A percentile compares a stretch with the other conserved stretches of the same genome.
Evolutionary conservation across 2,329 filamentous ascomycete species (phyloP).

Genomic region (Plectosphaerella plurivora): DNA sequence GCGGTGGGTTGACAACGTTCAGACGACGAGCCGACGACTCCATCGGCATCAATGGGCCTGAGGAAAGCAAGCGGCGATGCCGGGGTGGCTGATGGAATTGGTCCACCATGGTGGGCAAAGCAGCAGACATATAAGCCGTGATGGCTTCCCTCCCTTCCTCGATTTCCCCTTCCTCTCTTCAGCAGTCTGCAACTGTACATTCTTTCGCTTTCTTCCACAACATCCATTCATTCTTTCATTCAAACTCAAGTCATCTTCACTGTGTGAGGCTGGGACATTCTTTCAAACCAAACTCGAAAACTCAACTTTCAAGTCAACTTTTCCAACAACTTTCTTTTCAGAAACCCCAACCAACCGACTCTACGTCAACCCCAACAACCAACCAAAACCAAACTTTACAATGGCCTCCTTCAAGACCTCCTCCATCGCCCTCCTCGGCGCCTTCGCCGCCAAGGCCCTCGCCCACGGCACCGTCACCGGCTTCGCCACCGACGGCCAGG

Average conservation of each 20-base stretch:
- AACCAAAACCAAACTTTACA: not conserved
- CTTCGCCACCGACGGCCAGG: slow-evolving; percentile 7
- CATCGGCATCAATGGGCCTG: too few species aligned
- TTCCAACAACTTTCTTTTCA: not conserved
- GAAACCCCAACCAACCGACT: not conserved
- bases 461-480: slow-evolving; percentile 11
- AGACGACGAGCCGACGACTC: not conserved
- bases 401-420: slow-evolving; percentile 1
- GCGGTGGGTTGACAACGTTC: not conserved
- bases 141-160: not conserved
- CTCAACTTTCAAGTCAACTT: not conserved
- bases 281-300: not conserved
- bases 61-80: too few species aligned
- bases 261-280: slow-evolving; percentile 4
- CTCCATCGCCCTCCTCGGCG: slow-evolving; percentile 10
- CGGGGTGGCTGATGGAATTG: too few species aligned
- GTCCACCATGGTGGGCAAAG: too few species aligned
- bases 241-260: slow-evolving; percentile 2
- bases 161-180: not conserved
- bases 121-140: not conserved
- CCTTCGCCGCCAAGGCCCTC: slow-evolving; percentile 10
- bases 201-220: slow-evolving; percentile 1
- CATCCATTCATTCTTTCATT: slow-evolving; percentile 3
- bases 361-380: not conserved
- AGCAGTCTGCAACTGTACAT: slow-evolving; percentile 3